Evolutionary conservation across 2,329 filamentous ascomycete genomes (phyloP).

Genomic region (Colletotrichum sp.): DNA sequence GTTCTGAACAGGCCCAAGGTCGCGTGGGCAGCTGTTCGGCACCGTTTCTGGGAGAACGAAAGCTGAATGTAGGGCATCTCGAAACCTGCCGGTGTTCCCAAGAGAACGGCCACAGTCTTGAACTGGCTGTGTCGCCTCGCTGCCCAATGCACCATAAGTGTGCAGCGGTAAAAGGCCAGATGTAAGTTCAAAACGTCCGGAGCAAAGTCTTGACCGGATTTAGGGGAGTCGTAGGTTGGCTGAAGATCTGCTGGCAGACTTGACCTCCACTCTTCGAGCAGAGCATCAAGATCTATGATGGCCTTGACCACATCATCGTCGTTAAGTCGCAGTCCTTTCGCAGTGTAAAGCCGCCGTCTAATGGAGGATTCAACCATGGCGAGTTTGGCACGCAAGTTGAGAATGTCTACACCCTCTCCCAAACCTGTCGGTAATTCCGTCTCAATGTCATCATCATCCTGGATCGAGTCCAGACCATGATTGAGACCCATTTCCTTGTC

Average conservation of each 20-base stretch:
- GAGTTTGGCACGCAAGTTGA: conserved; percentile 14
- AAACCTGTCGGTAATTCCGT: conserved; percentile 4
- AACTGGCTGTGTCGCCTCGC: background rate
- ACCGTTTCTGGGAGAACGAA: conserved; percentile 12
- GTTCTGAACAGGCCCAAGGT: background rate
- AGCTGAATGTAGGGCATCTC: conserved; percentile 3
- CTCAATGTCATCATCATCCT: conserved; percentile 14
- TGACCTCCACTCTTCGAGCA: conserved; percentile 14
- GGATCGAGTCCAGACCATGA: conserved; percentile 7
- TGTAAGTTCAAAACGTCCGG: conserved; percentile 15
- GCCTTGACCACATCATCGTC: conserved; percentile 4
- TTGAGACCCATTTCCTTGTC: conserved; percentile 13
- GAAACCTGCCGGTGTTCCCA: background rate
- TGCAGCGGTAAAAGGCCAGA: conserved; percentile 13
- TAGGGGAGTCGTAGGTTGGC: background rate
- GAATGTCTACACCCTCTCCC: background rate
- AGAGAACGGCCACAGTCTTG: background rate
- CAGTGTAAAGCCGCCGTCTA: conserved; percentile 10
- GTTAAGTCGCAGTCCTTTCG: conserved; percentile 5
- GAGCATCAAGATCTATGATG: conserved; percentile 13
- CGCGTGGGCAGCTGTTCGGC: conserved; percentile 9
- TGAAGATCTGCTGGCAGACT: conserved; percentile 4
- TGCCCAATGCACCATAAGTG: conserved; percentile 16
- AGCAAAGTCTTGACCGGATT: background rate
- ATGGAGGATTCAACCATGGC: conserved; percentile 20